These are phyloP conservation scores for Eucalyptus marginata DNA, from an alignment of 345 rosid species.

Conservation along the genomic window DNA sequence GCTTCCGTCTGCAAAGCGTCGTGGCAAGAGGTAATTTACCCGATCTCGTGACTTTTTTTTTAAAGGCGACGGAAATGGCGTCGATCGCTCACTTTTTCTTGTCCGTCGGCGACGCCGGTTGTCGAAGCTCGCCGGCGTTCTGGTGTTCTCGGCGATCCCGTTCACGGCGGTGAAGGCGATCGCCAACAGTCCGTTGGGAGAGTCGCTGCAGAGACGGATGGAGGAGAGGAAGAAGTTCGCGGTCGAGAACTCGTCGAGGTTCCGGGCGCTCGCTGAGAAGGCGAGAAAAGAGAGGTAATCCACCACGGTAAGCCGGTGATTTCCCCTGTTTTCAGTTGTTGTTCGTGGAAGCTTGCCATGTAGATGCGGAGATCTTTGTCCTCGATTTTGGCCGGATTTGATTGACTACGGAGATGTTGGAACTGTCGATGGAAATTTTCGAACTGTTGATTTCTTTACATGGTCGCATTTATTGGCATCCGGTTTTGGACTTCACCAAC, in stretches of 20 bases:
- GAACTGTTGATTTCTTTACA: not conserved
- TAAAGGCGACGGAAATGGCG: not conserved
- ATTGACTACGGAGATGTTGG: not conserved
- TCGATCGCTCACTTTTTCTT: not conserved
- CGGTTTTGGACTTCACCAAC: not conserved
- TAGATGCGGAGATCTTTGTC: not conserved
- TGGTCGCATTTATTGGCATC: not conserved
- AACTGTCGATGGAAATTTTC: not conserved
- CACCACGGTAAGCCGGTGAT: not conserved
- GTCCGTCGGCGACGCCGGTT: not conserved
- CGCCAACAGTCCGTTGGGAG: slow-evolving; percentile 82
- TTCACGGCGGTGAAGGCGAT: slow-evolving; percentile 91
- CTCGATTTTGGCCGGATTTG: not conserved
- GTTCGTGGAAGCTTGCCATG: not conserved
- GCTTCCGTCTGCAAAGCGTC: slow-evolving; percentile 53
- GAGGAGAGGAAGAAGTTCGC: slow-evolving; percentile 67
- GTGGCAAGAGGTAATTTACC: slow-evolving; percentile 63
- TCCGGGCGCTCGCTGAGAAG: slow-evolving; percentile 44
- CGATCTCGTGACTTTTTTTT: not conserved
- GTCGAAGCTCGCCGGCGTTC: slow-evolving; percentile 75
- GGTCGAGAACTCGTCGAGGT: slow-evolving; percentile 32
- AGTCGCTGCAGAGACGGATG: slow-evolving; percentile 48
- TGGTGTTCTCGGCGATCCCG: slow-evolving; percentile 84
- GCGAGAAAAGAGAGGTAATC: slow-evolving; percentile 74
- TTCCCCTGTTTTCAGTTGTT: not conserved